These are phyloP conservation scores for Pueraria montana DNA, from an alignment of 306 rosid species.

Conservation along the genomic window DNA sequence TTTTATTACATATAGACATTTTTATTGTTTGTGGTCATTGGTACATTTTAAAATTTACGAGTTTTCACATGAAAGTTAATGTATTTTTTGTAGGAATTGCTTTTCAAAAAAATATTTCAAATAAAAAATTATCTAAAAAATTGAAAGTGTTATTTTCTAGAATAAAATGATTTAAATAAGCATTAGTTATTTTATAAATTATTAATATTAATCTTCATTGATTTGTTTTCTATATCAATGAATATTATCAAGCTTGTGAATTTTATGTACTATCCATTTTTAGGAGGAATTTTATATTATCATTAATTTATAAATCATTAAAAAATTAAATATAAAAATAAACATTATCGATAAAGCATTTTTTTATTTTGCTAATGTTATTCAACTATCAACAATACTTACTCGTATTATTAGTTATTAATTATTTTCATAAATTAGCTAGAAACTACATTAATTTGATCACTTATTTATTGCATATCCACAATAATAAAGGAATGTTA, in stretches of 20 bases:
- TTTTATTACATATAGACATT: not conserved
- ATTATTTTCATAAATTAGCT: not conserved
- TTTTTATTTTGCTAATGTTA: not conserved
- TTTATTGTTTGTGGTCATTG: not conserved
- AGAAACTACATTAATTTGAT: not conserved
- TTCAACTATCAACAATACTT: not conserved
- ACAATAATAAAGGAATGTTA: not conserved
- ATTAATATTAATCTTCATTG: not conserved
- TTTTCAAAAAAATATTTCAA: not conserved
- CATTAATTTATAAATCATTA: not conserved
- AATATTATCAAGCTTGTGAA: no score
- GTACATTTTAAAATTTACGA: not conserved
- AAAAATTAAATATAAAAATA: not conserved
- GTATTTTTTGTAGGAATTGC: not conserved
- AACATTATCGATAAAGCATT: not conserved
- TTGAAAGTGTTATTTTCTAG: not conserved
- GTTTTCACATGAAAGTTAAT: not conserved
- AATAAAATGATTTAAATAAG: not conserved
- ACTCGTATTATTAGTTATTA: not conserved
- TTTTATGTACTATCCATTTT: no score
- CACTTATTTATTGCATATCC: not conserved
- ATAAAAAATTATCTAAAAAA: not conserved
- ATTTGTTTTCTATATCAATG: not conserved
- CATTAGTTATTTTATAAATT: not conserved
- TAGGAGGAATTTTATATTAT: not conserved